These are phyloP conservation scores for Chlamydomonas sp. DNA, from an alignment of 139 green algal species.

Conservation along the genomic window DNA sequence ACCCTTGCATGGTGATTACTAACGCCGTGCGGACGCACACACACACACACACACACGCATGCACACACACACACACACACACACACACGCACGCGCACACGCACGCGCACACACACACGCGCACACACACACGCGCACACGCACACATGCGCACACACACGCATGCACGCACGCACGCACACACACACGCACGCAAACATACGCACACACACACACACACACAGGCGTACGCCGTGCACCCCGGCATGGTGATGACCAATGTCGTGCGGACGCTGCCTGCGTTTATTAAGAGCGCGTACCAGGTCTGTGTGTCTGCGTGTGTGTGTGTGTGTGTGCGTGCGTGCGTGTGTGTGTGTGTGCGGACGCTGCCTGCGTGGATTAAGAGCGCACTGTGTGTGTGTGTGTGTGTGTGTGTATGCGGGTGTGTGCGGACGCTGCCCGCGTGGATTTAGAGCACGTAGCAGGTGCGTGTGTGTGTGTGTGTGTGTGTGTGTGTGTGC, in stretches of 20 bases:
- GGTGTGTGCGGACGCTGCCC: too few relatives aligned
- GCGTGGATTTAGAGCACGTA: too few relatives aligned
- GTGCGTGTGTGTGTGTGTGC: too few relatives aligned
- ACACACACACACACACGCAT: conserved; percentile 8
- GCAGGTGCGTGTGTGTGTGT: too few relatives aligned
- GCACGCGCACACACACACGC: not conserved
- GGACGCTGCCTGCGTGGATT: too few relatives aligned
- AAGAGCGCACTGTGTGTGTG: too few relatives aligned
- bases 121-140: not conserved
- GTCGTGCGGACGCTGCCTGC: conserved; percentile 64
- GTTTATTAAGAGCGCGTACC: conserved; percentile 47
- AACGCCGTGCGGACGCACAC: not conserved
- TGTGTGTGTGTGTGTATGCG: too few relatives aligned
- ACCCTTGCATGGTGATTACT: not conserved
- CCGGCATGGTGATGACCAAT: conserved; percentile 71
- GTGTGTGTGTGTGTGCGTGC: too few relatives aligned
- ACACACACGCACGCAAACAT: too few relatives aligned
- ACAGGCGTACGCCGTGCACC: conserved; percentile 60
- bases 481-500: too few relatives aligned
- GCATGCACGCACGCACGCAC: conserved; percentile 1
- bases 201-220: too few relatives aligned
- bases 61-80: conserved; percentile 3
- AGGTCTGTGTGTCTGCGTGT: too few relatives aligned
- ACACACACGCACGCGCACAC: conserved; percentile 11
- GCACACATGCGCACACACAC: not conserved